Conservation (phyloP, 805 yeast species). For the Monosporozyma yasuniensis region DNA sequence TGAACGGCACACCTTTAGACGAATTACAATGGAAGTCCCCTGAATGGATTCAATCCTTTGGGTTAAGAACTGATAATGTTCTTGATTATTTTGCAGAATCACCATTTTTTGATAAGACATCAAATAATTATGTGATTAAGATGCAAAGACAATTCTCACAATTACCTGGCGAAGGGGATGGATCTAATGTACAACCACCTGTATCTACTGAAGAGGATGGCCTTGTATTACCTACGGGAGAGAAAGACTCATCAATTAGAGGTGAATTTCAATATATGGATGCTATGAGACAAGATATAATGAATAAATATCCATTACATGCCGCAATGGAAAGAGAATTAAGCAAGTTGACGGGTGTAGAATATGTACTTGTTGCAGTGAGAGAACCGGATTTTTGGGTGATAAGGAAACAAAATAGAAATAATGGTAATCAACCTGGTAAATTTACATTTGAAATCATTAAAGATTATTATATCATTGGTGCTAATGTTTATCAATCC, state of each 20-base stretch:
- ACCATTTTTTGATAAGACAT: constrained; percentile 89
- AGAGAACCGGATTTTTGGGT: constrained; percentile 93
- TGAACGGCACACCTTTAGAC: constrained; percentile 40
- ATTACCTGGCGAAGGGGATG: constrained; percentile 9
- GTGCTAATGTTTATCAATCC: constrained; percentile 88
- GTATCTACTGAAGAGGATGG: background rate
- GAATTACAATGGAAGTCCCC: constrained; percentile 97
- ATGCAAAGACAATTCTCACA: constrained; percentile 82
- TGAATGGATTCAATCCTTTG: constrained; percentile 90
- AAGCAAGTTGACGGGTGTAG: constrained; percentile 73
- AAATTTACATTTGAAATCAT: constrained; percentile 35
- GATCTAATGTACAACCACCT: background rate
- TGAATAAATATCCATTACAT: constrained; percentile 24
- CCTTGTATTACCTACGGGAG: background rate
- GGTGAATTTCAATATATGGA: constrained; percentile 16
- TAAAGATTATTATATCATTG: constrained; percentile 79
- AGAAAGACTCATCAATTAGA: background rate
- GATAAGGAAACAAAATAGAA: constrained; percentile 69
- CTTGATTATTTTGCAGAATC: constrained; percentile 88
- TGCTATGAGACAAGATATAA: constrained; percentile 17
- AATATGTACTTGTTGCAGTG: constrained; percentile 64
- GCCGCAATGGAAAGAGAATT: constrained; percentile 47
- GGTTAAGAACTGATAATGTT: constrained; percentile 80
- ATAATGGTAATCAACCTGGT: constrained; percentile 29
- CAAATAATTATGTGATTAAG: constrained; percentile 87